phyloP scores from a whole-genome alignment of 2,329 filamentous ascomycete genomes.

The Alternaria rosae region DNA sequence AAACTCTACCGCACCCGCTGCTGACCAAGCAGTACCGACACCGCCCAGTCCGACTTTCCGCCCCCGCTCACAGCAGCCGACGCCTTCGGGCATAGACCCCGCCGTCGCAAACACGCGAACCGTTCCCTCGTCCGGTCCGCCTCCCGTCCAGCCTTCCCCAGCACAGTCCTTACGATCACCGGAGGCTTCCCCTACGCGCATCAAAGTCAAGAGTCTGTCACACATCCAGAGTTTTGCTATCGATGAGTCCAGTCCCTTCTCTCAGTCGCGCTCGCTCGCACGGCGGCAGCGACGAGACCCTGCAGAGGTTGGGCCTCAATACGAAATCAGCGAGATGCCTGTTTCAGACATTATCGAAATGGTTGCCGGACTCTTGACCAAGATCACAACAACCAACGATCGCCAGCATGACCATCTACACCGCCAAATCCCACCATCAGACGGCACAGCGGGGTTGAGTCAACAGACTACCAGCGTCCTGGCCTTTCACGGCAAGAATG shows the following conservation, averaged over 20 bases:
- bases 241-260: slow-evolving; percentile 71
- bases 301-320: slow-evolving; percentile 67
- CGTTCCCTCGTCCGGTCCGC: slow-evolving; percentile 28
- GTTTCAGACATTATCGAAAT: slow-evolving; percentile 98
- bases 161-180: slow-evolving; percentile 37
- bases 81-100: slow-evolving; percentile 30
- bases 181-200: slow-evolving; percentile 55
- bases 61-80: slow-evolving; percentile 45
- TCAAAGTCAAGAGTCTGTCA: slow-evolving; percentile 85
- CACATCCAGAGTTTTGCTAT: slow-evolving; percentile 90
- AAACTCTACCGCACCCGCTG: slow-evolving; percentile 20
- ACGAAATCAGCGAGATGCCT: slow-evolving; percentile 97
- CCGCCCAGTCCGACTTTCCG: slow-evolving; percentile 47
- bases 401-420: slow-evolving; percentile 90
- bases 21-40: slow-evolving; percentile 30
- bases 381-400: slow-evolving; percentile 97
- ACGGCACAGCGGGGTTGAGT: slow-evolving; percentile 65
- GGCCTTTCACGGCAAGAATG: slow-evolving; percentile 97
- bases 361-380: slow-evolving; percentile 94
- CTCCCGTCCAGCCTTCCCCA: slow-evolving; percentile 39
- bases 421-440: slow-evolving; percentile 70
- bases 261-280: slow-evolving; percentile 55
- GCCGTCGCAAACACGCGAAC: slow-evolving; percentile 30
- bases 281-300: slow-evolving; percentile 54
- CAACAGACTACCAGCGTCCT: slow-evolving; percentile 77